Base-by-base conservation (phyloP, 2,329 filamentous ascomycete genomes). In the Graphilbum ipis-grandicollis region DNA sequence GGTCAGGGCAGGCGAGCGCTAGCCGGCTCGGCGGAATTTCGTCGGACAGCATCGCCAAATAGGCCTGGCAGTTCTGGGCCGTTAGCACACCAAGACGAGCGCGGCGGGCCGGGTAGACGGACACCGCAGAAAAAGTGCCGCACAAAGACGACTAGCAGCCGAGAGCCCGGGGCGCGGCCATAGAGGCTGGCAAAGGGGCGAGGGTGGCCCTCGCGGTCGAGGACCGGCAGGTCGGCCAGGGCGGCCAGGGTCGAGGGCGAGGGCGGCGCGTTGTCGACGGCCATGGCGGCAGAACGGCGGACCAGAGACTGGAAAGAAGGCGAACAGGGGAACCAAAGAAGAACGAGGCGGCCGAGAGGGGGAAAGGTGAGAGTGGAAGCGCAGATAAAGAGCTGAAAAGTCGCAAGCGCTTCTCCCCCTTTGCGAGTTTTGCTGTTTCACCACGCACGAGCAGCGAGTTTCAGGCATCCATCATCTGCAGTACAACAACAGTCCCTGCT, bases 121-220 rank as follows among this genome's bases (percentile, higher is more conserved):
- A 82, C 79, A 26, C 78, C 78, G 51, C 80, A 85, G 62, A 81
- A 84, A 56, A 85, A 86, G 56, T 85, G 79, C 32, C 80, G 68
- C 39, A 86, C 65, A 50, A 86, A 85, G 45, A 85, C 71, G 31
- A 84, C 56, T 23, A 86, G 61, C 21, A 81, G 70, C 3, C 73
- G 60, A 12, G 66, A 59, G 3, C 62, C 60, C 37, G 68, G 67
- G 33, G 53, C 59, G 4, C 70, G 68, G 25, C 60, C 63, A 51
- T 75, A 77, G 21, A 81, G 56, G 46, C 66, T 72, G 53, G 68
- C 68, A 54, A 83, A 83, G 0, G 66, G 58, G 31, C 65, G 65
- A 13, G 65, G 55, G 38, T 69, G 71, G 39, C 75, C 73, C 39
- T 75, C 53, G 28, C 60, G 59, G 52, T 80, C 76, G 31, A 79